These are phyloP conservation scores for Podochytrium sp. DNA, from an alignment of 192 early-diverging fungal genomes.

Conservation along the genomic window DNA sequence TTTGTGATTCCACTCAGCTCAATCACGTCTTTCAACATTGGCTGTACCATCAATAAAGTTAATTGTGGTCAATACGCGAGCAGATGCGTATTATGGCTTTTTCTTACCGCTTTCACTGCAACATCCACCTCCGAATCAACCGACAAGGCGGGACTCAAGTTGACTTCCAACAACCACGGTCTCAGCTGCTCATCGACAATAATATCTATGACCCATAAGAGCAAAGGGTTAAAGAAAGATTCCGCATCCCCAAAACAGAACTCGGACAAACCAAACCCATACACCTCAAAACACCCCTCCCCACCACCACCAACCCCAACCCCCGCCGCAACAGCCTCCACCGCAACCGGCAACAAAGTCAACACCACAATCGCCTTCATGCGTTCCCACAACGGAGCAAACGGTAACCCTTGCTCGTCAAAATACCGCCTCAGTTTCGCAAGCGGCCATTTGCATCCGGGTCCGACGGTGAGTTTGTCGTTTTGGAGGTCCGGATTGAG, in stretches of 20 bases:
- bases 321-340: too few species aligned
- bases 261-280: conserved; percentile 46
- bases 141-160: conserved; percentile 52
- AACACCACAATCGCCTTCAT: conserved; percentile 45
- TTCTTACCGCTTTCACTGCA: conserved; percentile 45
- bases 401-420: conserved; percentile 16
- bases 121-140: conserved; percentile 47
- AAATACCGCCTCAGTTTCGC: conserved; percentile 35
- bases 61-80: neutral
- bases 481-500: conserved; percentile 36
- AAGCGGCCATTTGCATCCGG: conserved; percentile 52
- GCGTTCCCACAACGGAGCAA: conserved; percentile 36
- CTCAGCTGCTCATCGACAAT: conserved; percentile 43
- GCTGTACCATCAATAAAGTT: conserved; percentile 14
- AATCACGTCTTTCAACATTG: conserved; percentile 41
- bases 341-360: conserved; percentile 43
- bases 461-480: conserved; percentile 45
- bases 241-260: neutral
- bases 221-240: neutral
- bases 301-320: neutral
- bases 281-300: conserved; percentile 52
- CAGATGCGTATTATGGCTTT: neutral
- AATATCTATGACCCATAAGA: conserved; percentile 47
- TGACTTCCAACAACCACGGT: conserved; percentile 57
- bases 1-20: conserved; percentile 30